Conservation (phyloP, 805 yeast genomes). For the Cyberlindnera lachancei region DNA sequence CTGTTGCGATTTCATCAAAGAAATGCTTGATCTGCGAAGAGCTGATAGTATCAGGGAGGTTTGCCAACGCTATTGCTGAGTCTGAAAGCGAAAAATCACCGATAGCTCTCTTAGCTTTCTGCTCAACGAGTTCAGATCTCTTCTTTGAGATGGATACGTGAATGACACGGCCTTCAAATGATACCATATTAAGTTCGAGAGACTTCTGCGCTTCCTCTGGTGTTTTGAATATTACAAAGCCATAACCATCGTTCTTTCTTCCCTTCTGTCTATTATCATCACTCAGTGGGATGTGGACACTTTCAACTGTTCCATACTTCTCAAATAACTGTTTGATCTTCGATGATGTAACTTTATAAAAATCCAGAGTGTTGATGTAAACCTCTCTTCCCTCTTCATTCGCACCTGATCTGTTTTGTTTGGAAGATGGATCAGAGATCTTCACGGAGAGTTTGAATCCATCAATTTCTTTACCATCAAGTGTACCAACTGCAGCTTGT, state of each 20-base stretch:
- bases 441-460: constrained; percentile 46
- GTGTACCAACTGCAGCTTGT: constrained; percentile 29
- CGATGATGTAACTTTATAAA: constrained; percentile 31
- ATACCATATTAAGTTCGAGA: constrained; percentile 31
- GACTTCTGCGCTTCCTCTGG: constrained; percentile 42
- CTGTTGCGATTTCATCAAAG: constrained; percentile 29
- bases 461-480: constrained; percentile 32
- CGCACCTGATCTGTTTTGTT: constrained; percentile 34
- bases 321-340: constrained; percentile 35
- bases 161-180: constrained; percentile 40
- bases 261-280: constrained; percentile 15
- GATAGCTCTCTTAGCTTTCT: constrained; percentile 20
- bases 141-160: constrained; percentile 41
- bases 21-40: constrained; percentile 26
- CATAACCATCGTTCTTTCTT: constrained; percentile 52
- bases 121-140: constrained; percentile 27
- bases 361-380: constrained; percentile 45
- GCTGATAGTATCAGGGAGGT: constrained; percentile 32
- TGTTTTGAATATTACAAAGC: constrained; percentile 45
- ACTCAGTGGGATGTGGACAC: constrained; percentile 40
- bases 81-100: constrained; percentile 16
- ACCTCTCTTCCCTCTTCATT: constrained; percentile 51
- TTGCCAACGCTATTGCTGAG: constrained; percentile 18
- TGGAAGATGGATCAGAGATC: constrained; percentile 50
- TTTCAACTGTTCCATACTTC: constrained; percentile 46